Conservation (phyloP, 345 rosid genomes). For the Eutrema yunnanense region DNA sequence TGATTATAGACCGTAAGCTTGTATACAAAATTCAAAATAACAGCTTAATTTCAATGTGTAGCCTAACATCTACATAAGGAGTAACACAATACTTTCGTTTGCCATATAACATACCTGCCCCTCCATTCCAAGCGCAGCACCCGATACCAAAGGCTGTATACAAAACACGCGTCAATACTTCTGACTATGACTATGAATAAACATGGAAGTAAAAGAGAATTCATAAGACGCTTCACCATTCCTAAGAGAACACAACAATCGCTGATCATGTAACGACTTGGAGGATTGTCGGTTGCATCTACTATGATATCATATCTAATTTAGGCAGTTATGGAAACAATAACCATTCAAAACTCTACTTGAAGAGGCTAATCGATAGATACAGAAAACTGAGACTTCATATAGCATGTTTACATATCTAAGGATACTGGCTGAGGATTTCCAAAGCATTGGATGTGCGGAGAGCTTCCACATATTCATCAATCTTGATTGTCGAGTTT, state of each 20-base stretch:
- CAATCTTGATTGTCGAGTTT: constrained; percentile 66
- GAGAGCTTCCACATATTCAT: constrained; percentile 73
- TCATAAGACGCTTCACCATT: constrained; percentile 50
- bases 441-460: constrained; percentile 86
- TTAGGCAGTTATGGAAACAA: constrained; percentile 36
- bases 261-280: constrained; percentile 95
- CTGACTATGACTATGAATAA: neutral
- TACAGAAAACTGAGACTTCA: neutral
- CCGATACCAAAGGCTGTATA: constrained; percentile 91
- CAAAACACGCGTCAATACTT: neutral
- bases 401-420: neutral
- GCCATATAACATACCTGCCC: constrained; percentile 62
- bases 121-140: constrained; percentile 94
- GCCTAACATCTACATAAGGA: neutral
- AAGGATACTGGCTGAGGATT: constrained; percentile 87
- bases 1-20: constrained; percentile 63
- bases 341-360: neutral
- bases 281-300: constrained; percentile 95
- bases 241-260: constrained; percentile 93
- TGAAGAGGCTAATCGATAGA: neutral
- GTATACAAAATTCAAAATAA: neutral
- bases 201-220: neutral
- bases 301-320: constrained; percentile 75
- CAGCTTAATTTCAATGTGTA: neutral
- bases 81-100: neutral